A percentile compares a stretch with the other conserved stretches of the same genome.
Evolutionary conservation across 2,329 filamentous ascomycete genomes (phyloP).

Genomic region (Fusarium odoratissimum): DNA sequence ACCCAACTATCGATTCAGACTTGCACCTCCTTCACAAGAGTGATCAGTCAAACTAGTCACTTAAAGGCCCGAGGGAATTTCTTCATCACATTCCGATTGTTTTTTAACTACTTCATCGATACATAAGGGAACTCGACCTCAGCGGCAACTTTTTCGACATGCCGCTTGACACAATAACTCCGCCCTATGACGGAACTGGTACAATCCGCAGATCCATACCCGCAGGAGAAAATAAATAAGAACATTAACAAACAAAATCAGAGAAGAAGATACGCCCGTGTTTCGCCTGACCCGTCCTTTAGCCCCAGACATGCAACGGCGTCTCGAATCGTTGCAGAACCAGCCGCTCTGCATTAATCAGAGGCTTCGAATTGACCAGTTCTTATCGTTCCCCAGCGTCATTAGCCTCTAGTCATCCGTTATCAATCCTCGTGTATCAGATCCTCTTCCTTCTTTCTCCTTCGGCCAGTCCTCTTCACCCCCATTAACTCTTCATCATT

Average conservation of each 20-base stretch:
- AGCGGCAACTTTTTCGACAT: slow-evolving; percentile 12
- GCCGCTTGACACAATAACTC: slow-evolving; percentile 37
- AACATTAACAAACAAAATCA: slow-evolving; percentile 12
- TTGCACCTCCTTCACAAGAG: background rate
- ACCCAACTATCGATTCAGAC: slow-evolving; percentile 7
- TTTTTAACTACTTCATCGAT: slow-evolving; percentile 36
- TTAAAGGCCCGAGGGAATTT: background rate
- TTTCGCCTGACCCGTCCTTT: slow-evolving; percentile 25
- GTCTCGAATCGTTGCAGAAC: slow-evolving; percentile 28
- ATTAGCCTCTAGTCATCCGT: slow-evolving; percentile 33
- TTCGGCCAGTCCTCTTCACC: slow-evolving; percentile 5
- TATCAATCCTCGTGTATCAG: slow-evolving; percentile 30
- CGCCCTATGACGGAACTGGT: slow-evolving; percentile 16
- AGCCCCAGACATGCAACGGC: slow-evolving; percentile 25
- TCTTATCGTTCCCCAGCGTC: slow-evolving; percentile 16
- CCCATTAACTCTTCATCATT: slow-evolving; percentile 26
- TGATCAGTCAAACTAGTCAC: background rate
- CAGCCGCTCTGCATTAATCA: slow-evolving; percentile 9
- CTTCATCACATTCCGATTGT: slow-evolving; percentile 22
- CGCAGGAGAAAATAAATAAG: background rate
- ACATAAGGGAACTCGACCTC: slow-evolving; percentile 38
- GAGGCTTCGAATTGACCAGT: slow-evolving; percentile 18
- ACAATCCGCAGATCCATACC: slow-evolving; percentile 14
- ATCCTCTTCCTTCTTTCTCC: slow-evolving; percentile 5
- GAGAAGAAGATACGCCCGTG: slow-evolving; percentile 23